Base-by-base conservation (phyloP, 352 stramenopile genomes). In the Aphanomyces invadans region DNA sequence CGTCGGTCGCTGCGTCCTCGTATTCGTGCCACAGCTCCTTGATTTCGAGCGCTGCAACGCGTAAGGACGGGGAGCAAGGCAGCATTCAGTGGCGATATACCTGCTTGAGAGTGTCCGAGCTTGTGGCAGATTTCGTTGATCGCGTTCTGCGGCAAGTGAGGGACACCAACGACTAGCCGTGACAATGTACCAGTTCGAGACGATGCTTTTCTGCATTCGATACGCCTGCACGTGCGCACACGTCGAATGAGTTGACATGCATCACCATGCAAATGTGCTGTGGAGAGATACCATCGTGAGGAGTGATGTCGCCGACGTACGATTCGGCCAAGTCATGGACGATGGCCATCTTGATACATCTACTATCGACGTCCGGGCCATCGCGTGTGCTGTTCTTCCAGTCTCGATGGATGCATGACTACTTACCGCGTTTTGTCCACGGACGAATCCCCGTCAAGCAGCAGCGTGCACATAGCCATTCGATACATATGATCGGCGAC, bases 401-500 rank as follows among this genome's bases (percentile, higher is more conserved):
- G n/a, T n/a, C n/a, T n/a, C n/a, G n/a, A n/a, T n/a, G n/a, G n/a
- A n/a, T n/a, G n/a, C n/a, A n/a, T n/a, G 59, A 29, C 23, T 36
- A 72, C 75, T 29, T 62, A 87, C 81, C 84, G 88, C 68, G 76
- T 89, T 31, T 78, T 78, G 62, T 81, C 82, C 17, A 92, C 75
- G 5, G 76, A 71, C 32, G 76, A 70, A 55, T 90, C 75, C 29
- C 89, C 83, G 25, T 95, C 83, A 39, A 96, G 74, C 36, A 96
- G 74, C 82, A 96, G 88, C 56, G 83, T 92, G 72, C 87, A 93
- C 83, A 95, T 95, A 7, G 86, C 73, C 79, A 98, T 95, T 66
- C 92, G 86, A 71, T 96, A 97, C 76, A 95, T 97, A 77, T 98
- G 92, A 72, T 98, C 92, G 26, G 92, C 88, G 23, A 98, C 89